Base-by-base conservation (phyloP, 768 basidiomycete genomes). In the Serendipita sp. region DNA sequence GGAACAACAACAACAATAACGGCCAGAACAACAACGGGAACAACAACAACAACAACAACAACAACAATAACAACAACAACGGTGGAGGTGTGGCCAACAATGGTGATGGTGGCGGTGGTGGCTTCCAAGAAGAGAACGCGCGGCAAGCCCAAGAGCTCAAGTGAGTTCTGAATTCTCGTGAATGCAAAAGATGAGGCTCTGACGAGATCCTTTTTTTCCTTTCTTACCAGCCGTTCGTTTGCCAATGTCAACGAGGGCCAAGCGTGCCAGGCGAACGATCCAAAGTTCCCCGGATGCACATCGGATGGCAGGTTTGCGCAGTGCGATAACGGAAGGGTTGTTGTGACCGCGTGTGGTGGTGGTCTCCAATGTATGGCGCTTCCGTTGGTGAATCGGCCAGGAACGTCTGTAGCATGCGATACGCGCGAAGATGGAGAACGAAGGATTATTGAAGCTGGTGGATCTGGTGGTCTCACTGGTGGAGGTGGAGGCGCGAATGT, bases 371-470 rank as follows among this genome's bases (percentile, higher is more conserved):
- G 78, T 68, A 68, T 70, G 28, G 78, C 75, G 2, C 72, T 78
- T 24, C 77, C 77, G 0, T 72, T 78, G 31, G 74, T 76, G 11
- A 76, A 76, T 65, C 67, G 65, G 44, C 65, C 67, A 2, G 77
- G 77, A 53, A 82, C 80, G 7, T 74, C 66, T 42, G 74, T 83
- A 63, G 74, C 77, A 31, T 84, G 82, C 70, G 78, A 77, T 1
- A 79, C 80, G 3, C 69, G 73, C 51, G 72, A 72, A 20, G 79
- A 83, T 69, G 65, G 75, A 22, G 72, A 75, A 61, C 70, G 74
- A 2, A 80, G 81, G 28, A 78, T 82, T 64, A 74, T 74, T 11
- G 71, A 68, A 28, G 73, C 77, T 31, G 79, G 80, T 45, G 80
- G 76, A 11, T 64, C 69, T 4, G 78, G 79, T 50, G 79, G 78